Conservation (phyloP, 768 basidiomycete species). For the Gloeophyllum trabeum region DNA sequence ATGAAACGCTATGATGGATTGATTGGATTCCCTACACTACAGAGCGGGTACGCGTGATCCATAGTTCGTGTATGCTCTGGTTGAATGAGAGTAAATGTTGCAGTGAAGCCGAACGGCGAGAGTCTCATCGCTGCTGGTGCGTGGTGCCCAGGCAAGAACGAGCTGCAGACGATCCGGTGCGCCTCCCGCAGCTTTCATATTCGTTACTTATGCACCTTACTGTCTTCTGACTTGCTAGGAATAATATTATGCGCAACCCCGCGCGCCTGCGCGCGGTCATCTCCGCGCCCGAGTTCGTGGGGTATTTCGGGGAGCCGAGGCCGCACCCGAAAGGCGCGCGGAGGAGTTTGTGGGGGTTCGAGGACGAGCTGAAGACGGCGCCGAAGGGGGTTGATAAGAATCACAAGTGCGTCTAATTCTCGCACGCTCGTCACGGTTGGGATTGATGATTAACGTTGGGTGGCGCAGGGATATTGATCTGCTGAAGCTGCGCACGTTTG, state of each 20-base stretch:
- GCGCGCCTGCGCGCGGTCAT: slow-evolving; percentile 56
- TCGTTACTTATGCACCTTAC: no score
- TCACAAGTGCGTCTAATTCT: slow-evolving; percentile 41
- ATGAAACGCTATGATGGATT: neutral
- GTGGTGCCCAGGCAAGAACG: slow-evolving; percentile 72
- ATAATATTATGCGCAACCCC: slow-evolving; percentile 53
- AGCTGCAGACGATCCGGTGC: slow-evolving; percentile 67
- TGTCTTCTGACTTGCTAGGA: slow-evolving; percentile 20
- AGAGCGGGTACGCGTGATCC: neutral
- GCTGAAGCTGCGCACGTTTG: slow-evolving; percentile 72
- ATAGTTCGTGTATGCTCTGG: no score
- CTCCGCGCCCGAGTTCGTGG: slow-evolving; percentile 57
- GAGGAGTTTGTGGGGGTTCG: slow-evolving; percentile 75
- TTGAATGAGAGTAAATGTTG: slow-evolving; percentile 2
- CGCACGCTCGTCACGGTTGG: neutral
- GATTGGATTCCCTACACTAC: neutral
- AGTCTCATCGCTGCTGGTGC: slow-evolving; percentile 71
- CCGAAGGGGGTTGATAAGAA: slow-evolving; percentile 84
- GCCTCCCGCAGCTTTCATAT: neutral
- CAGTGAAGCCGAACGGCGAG: slow-evolving; percentile 56
- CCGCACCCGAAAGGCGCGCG: slow-evolving; percentile 50
- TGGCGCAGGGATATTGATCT: slow-evolving; percentile 75
- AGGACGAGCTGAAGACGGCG: slow-evolving; percentile 83
- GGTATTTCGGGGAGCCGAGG: slow-evolving; percentile 62
- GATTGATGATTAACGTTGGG: neutral